These are phyloP conservation scores for Fomitopsis pinicola DNA, from an alignment of 1,284 basidiomycete species.

Conservation along the genomic window DNA sequence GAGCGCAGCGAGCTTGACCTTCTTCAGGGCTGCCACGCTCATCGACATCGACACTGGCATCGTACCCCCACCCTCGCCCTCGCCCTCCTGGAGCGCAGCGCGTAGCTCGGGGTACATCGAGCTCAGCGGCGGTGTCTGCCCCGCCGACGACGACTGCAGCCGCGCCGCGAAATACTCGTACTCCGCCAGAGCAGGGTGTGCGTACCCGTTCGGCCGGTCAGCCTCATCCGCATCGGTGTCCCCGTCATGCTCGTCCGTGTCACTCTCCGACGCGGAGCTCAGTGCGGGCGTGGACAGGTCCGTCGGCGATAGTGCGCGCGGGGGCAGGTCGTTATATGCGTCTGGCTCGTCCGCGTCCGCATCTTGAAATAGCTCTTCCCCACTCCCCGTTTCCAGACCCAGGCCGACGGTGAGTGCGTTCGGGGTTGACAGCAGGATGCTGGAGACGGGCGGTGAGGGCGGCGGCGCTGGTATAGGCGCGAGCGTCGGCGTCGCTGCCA, in stretches of 20 bases:
- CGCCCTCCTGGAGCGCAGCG: not conserved
- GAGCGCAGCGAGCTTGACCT: conserved; percentile 24
- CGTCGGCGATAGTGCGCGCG: conserved; percentile 2
- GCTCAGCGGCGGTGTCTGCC: conserved; percentile 19
- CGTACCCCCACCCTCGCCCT: not conserved
- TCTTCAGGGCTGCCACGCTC: conserved; percentile 11
- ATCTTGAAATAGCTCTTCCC: not conserved
- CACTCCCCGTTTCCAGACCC: not conserved
- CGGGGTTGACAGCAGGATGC: conserved; percentile 1
- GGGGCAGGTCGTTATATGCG: not conserved
- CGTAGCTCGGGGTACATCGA: conserved; percentile 12
- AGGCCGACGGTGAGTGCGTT: too few relatives aligned
- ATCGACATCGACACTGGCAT: conserved; percentile 3
- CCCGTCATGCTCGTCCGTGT: conserved; percentile 23
- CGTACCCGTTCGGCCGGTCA: conserved; percentile 5
- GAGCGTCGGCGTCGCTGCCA: not conserved
- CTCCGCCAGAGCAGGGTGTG: conserved; percentile 2
- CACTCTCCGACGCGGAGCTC: conserved; percentile 17
- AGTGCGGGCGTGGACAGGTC: conserved; percentile 2
- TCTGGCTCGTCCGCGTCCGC: not conserved
- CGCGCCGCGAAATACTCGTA: conserved; percentile 8
- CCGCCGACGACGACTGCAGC: conserved; percentile 7
- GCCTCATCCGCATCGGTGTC: conserved; percentile 14
- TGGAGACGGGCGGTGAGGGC: not conserved
- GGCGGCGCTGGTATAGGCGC: not conserved